Conservation (phyloP, 139 green algal genomes). For the Bryopsis sp. region DNA sequence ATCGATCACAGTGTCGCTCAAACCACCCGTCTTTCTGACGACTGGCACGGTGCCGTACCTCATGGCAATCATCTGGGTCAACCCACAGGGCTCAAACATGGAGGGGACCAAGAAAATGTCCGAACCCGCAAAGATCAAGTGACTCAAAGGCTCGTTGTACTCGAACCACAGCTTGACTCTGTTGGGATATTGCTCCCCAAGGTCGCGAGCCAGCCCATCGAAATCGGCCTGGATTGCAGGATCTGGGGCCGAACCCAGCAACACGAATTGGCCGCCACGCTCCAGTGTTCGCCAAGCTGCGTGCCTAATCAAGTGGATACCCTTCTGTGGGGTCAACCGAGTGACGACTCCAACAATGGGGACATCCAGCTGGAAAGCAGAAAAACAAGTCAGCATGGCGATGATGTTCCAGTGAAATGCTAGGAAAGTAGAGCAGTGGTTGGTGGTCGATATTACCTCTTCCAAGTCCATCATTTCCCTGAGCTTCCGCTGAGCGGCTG, state of each 20-base stretch:
- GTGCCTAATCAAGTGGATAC: slow-evolving; percentile 98
- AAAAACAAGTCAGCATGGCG: background rate
- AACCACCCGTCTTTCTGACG: slow-evolving; percentile 82
- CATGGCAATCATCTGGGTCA: slow-evolving; percentile 92
- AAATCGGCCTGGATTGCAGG: slow-evolving; percentile 69
- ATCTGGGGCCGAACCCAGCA: slow-evolving; percentile 89
- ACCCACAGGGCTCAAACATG: slow-evolving; percentile 90
- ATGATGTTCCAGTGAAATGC: background rate
- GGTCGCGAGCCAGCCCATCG: slow-evolving; percentile 55
- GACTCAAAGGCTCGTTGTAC: slow-evolving; percentile 93
- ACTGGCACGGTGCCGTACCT: slow-evolving; percentile 76
- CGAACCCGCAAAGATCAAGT: slow-evolving; percentile 82
- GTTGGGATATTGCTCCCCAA: slow-evolving; percentile 65
- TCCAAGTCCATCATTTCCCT: slow-evolving; percentile 47
- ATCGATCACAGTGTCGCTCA: slow-evolving; percentile 82
- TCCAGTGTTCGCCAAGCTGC: slow-evolving; percentile 77
- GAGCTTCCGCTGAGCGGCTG: slow-evolving; percentile 50
- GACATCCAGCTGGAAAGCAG: slow-evolving; percentile 39
- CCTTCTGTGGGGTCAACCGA: slow-evolving; percentile 86
- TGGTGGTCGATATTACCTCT: too few species aligned
- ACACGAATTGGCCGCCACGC: slow-evolving; percentile 89
- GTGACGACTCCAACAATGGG: slow-evolving; percentile 69
- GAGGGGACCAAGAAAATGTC: slow-evolving; percentile 94
- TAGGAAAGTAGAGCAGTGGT: background rate
- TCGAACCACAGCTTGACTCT: slow-evolving; percentile 59